phyloP scores from a whole-genome alignment of 139 green algal species.

The Tetradesmus lagerheimii region DNA sequence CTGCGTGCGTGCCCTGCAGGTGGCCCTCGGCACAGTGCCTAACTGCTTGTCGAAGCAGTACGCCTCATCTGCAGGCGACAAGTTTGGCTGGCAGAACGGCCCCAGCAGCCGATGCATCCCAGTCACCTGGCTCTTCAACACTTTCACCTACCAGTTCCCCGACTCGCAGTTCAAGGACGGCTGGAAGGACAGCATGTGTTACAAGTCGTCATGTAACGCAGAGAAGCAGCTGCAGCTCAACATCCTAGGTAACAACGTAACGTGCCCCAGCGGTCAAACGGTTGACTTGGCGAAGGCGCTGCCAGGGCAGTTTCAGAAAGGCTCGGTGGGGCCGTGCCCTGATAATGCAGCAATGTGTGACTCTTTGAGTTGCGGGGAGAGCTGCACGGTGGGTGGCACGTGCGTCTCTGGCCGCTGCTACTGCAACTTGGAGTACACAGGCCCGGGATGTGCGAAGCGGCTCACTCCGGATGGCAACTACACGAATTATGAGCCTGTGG shows the following conservation, averaged over 20 bases:
- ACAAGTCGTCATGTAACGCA: conserved; percentile 27
- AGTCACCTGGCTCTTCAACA: conserved; percentile 52
- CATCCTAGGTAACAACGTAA: conserved; percentile 43
- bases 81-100: conserved; percentile 58
- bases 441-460: conserved; percentile 23
- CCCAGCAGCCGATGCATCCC: conserved; percentile 48
- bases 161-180: conserved; percentile 47
- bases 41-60: conserved; percentile 41
- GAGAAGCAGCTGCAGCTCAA: conserved; percentile 33
- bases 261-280: conserved; percentile 46
- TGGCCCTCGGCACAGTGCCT: conserved; percentile 20
- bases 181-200: conserved; percentile 48
- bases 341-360: conserved; percentile 41
- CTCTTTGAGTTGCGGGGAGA: conserved; percentile 30
- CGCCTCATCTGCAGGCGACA: conserved; percentile 41
- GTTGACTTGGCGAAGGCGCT: conserved; percentile 47
- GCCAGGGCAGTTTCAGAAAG: conserved; percentile 43
- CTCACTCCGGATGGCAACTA: conserved; percentile 40
- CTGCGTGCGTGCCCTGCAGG: neutral
- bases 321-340: conserved; percentile 60
- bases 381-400: conserved; percentile 49
- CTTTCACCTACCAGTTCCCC: conserved; percentile 50
- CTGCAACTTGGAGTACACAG: conserved; percentile 54
- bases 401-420: conserved; percentile 54
- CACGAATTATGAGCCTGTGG: conserved; percentile 29